Base-by-base conservation (phyloP, 1,139 yeast species). In the Yamadazyma friedrichii region DNA sequence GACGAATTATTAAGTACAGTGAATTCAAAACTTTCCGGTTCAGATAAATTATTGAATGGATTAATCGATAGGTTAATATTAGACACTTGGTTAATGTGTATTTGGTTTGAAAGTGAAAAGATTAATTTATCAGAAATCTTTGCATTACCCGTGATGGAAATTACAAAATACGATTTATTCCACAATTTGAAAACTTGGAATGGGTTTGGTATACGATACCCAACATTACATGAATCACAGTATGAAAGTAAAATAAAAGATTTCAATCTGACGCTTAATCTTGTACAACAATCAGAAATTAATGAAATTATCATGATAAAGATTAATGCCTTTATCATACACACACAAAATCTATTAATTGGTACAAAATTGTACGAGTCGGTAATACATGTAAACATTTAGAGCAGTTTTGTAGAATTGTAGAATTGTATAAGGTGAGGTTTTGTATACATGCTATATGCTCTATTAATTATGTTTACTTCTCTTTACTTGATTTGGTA, bases 401-500 rank as follows among this genome's bases (percentile, higher is more conserved):
- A 12, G n/a, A 9, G 8, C n/a, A 13, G 5, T 9, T 10, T 10
- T 27, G 24, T 9, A 33, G 22, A 3, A 20, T 15, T 33, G 27
- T 32, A 28, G 12, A 29, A 11, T 27, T 9, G 6, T n/a, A 29
- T 12, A 29, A 15, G 4, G n/a, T 15, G 15, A 12, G 10, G 11
- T 5, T 17, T 15, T n/a, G 9, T 29, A 24, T 30, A 29, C 17
- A 26, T 25, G 11, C 12, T 35, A 30, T 30, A 12, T 29, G 29
- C 28, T 35, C 15, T 16, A 32, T 17, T 17, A 15, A 35, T 26
- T 27, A 13, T 27, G n/a, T 22, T 45, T 52, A 9, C 47, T 24
- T 52, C 84, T 64, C 51, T 80, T 81, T 20, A 66, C 55, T 25
- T 66, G 59, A 35, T 62, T 58, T 1, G 59, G 62, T 11, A 73